A percentile compares a stretch with the other conserved stretches of the same genome.
Conservation (phyloP, 495 filamentous ascomycete species). For the Penicillium mononematosum region DNA sequence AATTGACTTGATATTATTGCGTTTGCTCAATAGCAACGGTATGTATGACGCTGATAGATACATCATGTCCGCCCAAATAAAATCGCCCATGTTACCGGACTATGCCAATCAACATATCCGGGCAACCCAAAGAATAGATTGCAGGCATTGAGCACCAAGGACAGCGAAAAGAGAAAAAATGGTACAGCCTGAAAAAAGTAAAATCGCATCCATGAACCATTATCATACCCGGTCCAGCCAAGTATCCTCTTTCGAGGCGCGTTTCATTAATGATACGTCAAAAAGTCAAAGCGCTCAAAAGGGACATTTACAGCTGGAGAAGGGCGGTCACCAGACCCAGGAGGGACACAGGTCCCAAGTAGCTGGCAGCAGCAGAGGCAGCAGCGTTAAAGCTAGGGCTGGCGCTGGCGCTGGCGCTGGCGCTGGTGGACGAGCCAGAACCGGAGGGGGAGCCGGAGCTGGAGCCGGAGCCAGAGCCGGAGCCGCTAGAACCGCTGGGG, state of each 20-base stretch:
- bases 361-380: slow-evolving; percentile 25
- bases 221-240: slow-evolving; percentile 28
- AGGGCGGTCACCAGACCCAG: slow-evolving; percentile 38
- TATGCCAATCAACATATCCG: not conserved
- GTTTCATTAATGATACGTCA: slow-evolving; percentile 27
- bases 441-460: slow-evolving; percentile 4
- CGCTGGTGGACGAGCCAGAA: slow-evolving; percentile 16
- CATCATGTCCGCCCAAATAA: slow-evolving; percentile 1
- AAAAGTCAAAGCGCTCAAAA: slow-evolving; percentile 11
- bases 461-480: slow-evolving; percentile 21
- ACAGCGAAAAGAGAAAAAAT: slow-evolving; percentile 14
- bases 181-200: slow-evolving; percentile 13
- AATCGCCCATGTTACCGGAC: not conserved
- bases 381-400: slow-evolving; percentile 27
- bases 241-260: slow-evolving; percentile 19
- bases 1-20: slow-evolving; percentile 2
- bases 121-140: not conserved
- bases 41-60: slow-evolving; percentile 8
- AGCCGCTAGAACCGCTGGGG: slow-evolving; percentile 20
- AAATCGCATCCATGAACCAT: slow-evolving; percentile 17
- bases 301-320: slow-evolving; percentile 35
- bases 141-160: not conserved
- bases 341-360: slow-evolving; percentile 29
- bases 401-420: slow-evolving; percentile 25
- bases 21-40: not conserved